Percentiles rank a stretch among this genome's conserved stretches.
Conservation (phyloP, 495 filamentous ascomycete species). For the Gamarada debralockiae region DNA sequence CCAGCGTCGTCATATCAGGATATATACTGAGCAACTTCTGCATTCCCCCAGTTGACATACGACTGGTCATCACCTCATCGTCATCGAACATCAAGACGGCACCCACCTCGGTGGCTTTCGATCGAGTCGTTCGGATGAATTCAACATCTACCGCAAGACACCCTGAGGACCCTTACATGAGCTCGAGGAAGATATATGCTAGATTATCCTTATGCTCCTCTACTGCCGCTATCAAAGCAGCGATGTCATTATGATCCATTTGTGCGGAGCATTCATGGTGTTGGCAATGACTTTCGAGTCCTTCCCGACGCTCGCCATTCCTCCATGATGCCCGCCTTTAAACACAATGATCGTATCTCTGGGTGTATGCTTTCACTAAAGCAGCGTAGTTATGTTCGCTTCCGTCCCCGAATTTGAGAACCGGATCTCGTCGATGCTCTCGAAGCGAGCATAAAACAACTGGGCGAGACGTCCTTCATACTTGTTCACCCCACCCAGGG, state of each 20-base stretch:
- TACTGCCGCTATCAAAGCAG: constrained; percentile 43
- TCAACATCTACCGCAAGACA: constrained; percentile 37
- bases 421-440: constrained; percentile 25
- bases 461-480: constrained; percentile 25
- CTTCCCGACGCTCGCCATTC: too few relatives aligned
- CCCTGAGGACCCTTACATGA: constrained; percentile 53
- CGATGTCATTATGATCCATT: too few relatives aligned
- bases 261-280: too few relatives aligned
- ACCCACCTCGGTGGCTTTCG: constrained; percentile 28
- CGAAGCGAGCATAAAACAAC: constrained; percentile 14
- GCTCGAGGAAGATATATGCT: constrained; percentile 53
- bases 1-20: constrained; percentile 58
- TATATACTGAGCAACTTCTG: constrained; percentile 34
- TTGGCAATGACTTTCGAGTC: too few relatives aligned
- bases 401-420: constrained; percentile 35
- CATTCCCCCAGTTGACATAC: constrained; percentile 43
- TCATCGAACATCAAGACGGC: constrained; percentile 58
- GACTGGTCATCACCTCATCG: constrained; percentile 58
- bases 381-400: constrained; percentile 30
- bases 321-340: too few relatives aligned
- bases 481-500: constrained; percentile 18
- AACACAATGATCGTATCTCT: too few relatives aligned
- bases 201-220: constrained; percentile 26
- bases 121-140: constrained; percentile 37
- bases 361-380: too few relatives aligned